Evolutionary conservation across 345 rosid genomes (phyloP).

Genomic region (Syzygium oleosum): DNA sequence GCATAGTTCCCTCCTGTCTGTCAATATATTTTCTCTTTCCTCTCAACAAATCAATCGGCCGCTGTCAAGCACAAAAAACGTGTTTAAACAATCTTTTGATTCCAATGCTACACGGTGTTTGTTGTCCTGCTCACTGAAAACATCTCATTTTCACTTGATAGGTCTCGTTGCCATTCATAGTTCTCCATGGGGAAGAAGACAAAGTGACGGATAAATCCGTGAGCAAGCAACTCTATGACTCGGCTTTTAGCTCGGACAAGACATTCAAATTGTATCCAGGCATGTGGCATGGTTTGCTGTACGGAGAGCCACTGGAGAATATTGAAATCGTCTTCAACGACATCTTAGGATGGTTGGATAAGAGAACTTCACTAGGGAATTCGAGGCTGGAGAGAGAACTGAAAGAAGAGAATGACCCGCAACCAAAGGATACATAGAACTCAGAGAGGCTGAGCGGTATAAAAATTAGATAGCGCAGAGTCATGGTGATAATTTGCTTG

Average conservation of each 20-base stretch:
- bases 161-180: constrained; percentile 63
- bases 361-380: constrained; percentile 10
- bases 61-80: neutral
- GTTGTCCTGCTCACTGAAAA: neutral
- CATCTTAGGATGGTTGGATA: constrained; percentile 51
- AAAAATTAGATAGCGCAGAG: neutral
- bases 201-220: constrained; percentile 50
- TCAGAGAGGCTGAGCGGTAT: neutral
- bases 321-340: constrained; percentile 46
- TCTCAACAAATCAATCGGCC: neutral
- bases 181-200: constrained; percentile 78
- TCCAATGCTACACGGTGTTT: neutral
- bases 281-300: constrained; percentile 94
- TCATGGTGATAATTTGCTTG: neutral
- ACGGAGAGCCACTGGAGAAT: constrained; percentile 54
- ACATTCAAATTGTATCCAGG: constrained; percentile 53
- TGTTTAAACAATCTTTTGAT: neutral
- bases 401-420: neutral
- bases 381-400: constrained; percentile 10
- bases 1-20: neutral
- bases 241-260: constrained; percentile 69
- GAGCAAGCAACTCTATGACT: constrained; percentile 35
- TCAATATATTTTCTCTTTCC: neutral
- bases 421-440: neutral
- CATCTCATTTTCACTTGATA: neutral